Evolutionary conservation across 352 stramenopile genomes (phyloP), one percentile per base, ranked within the genome.

Genomic region (Phytophthora sp.): DNA sequence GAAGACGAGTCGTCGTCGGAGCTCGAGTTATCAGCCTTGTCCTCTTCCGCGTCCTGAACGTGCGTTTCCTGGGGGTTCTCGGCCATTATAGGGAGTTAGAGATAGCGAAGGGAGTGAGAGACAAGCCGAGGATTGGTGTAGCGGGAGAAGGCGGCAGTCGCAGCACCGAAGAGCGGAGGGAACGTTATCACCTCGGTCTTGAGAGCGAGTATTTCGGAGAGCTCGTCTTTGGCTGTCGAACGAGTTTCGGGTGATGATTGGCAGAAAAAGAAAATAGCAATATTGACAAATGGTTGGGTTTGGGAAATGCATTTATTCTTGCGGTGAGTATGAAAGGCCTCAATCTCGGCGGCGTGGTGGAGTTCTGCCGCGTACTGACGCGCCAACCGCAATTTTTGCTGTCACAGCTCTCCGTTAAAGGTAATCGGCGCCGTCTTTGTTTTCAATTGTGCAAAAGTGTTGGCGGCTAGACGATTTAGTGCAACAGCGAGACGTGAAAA

Each of bases 321-420:
- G 35, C 6, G 26, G 23, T 33, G 29, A 44, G 8, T 23, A 84
- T 93, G 69, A 90, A 89, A 68, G 82, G 85, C 11, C 74, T 96
- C 42, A 96, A 96, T 54, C 57, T 92, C 49, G 71, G 75, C 65
- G 88, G 88, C 58, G 86, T 96, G 55, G 73, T 74, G 55, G 83
- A 91, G 73, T 96, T 96, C 59, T 90, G 81, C 69, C 84, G 84
- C 69, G 84, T 84, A 47, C 76, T 93, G 66, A 64, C 84, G 59
- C 83, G 76, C 33, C 64, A 84, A 49, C 88, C 88, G 26, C 79
- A 91, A 63, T 73, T 96, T 31, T 73, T 96, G 11, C 67, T 96
- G 54, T 86, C 88, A 11, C 88, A 96, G n/a, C 21, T 96, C 3
- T 92, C 86, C 0, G 86, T 92, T n/a, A 74, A 81, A 80, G 85